Evolutionary conservation across 768 basidiomycete species (phyloP), one percentile per base, ranked within the genome.

Genomic region (Leccinum truebloodii): DNA sequence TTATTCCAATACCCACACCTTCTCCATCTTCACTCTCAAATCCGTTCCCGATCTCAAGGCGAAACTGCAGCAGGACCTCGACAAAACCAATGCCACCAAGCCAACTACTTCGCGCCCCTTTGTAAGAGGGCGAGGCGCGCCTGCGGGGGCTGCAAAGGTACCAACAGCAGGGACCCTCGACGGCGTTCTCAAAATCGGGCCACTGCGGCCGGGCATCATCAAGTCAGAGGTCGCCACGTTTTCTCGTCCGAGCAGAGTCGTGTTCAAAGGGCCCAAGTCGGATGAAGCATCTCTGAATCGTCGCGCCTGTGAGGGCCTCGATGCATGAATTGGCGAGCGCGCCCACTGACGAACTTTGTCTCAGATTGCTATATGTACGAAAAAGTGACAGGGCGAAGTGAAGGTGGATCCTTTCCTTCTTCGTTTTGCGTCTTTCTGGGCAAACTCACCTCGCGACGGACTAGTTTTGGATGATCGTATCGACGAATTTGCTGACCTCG

Each of bases 291-390:
- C 71, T 26, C 75, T 68, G 46, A 83, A 79, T 59, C 77, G 75
- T 58, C 81, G 86, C 35, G 78, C 80, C 37, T 90, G 90, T 90
- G 70, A 79, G 86, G 60, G 5, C 14, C 20, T 54, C 37, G 24
- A 26, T 50, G 14, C 49, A 1, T 50, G 24, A 10, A 50, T 24
- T 56, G 22, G n/a, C 22, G 20, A 16, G 46, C 26, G 46, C 18
- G 30, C 32, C 20, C 54, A 10, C 34, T 61, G 52, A 65, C 57
- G 46, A 50, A 35, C 39, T 39, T 35, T 24, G 34, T 49, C 12
- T 39, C 65, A 92, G 90, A 88, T 81, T 84, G 91, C 30, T 98
- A 98, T 72, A 95, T 96, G 95, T 94, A 91, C 69, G 95, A 98
- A 73, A 94, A 92, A 76, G 80, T 90, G 26, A 85, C 86, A 2